Evolutionary conservation across 108 stramenopile species (phyloP).

Genomic region (Skeletonema costatum): DNA sequence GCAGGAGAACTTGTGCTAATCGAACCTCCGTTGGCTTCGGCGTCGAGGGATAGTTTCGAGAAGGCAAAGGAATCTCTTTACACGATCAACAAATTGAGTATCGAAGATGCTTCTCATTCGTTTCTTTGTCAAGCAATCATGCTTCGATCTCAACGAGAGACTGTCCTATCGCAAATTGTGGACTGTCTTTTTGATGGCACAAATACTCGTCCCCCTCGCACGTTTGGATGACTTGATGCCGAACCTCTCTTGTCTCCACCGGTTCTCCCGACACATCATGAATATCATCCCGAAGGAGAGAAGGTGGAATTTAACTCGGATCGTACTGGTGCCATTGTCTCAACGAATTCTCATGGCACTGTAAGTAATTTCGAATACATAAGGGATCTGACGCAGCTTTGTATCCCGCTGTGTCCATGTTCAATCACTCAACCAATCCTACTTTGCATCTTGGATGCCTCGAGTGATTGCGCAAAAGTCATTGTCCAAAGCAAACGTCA

Average conservation of each 20-base stretch:
- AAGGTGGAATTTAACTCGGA: neutral
- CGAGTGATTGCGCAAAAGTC: neutral
- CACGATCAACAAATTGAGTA: neutral
- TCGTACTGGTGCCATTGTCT: neutral
- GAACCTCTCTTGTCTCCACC: slow-evolving; percentile 1
- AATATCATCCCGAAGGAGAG: neutral
- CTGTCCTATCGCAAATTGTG: slow-evolving; percentile 5
- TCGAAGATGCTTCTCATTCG: slow-evolving; percentile 4
- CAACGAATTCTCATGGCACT: neutral
- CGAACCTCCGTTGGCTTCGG: slow-evolving; percentile 14
- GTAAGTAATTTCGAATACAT: neutral
- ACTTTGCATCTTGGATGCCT: neutral
- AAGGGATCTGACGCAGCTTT: neutral
- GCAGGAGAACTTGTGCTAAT: slow-evolving; percentile 6
- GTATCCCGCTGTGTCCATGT: neutral
- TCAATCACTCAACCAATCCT: neutral
- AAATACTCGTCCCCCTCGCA: slow-evolving; percentile 11
- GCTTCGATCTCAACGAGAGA: slow-evolving; percentile 17
- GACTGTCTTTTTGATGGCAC: slow-evolving; percentile 20
- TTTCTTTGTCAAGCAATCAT: slow-evolving; percentile 15
- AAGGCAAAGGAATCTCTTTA: slow-evolving; percentile 2
- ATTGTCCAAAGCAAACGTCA: neutral
- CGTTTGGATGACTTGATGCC: slow-evolving; percentile 17
- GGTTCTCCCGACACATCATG: slow-evolving; percentile 13
- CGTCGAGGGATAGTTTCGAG: neutral